A percentile compares a stretch with the other conserved stretches of the same genome.
These are phyloP conservation scores for Wickerhamomyces rabaulensis DNA, from an alignment of 805 yeast species.

Conservation along the genomic window DNA sequence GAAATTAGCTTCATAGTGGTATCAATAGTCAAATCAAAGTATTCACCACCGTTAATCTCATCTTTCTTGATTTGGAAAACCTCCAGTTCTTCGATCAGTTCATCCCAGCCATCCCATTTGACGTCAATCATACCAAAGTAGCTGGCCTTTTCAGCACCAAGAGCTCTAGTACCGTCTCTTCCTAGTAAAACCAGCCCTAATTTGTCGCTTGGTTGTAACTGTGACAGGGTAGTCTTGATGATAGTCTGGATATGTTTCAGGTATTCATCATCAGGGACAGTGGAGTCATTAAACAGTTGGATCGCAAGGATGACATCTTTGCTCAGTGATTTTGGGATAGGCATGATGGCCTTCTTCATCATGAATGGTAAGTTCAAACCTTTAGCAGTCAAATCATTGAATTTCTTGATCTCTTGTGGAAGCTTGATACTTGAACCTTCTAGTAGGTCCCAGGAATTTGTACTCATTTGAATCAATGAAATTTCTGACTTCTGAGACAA, in stretches of 20 bases:
- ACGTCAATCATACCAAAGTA: slow-evolving; percentile 42
- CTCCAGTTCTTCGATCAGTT: slow-evolving; percentile 33
- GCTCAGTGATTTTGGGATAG: slow-evolving; percentile 35
- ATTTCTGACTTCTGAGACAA: slow-evolving; percentile 10
- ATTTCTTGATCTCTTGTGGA: slow-evolving; percentile 35
- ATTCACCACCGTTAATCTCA: slow-evolving; percentile 4
- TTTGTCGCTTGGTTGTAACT: slow-evolving; percentile 32
- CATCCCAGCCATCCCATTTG: slow-evolving; percentile 46
- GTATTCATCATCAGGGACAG: slow-evolving; percentile 26
- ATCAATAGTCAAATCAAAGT: background rate
- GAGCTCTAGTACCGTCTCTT: slow-evolving; percentile 33
- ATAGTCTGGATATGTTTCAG: slow-evolving; percentile 18
- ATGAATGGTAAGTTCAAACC: slow-evolving; percentile 38
- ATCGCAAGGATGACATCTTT: slow-evolving; percentile 39
- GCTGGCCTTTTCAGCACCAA: slow-evolving; percentile 31
- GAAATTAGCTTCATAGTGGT: slow-evolving; percentile 5
- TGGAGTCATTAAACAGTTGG: slow-evolving; percentile 31
- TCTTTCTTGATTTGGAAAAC: slow-evolving; percentile 13
- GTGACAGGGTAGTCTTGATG: slow-evolving; percentile 24
- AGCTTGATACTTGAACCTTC: slow-evolving; percentile 24
- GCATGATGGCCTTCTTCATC: slow-evolving; percentile 32
- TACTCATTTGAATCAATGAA: slow-evolving; percentile 42
- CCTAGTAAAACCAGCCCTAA: slow-evolving; percentile 47
- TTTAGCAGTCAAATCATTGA: slow-evolving; percentile 30
- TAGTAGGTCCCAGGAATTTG: slow-evolving; percentile 44